Base-by-base conservation (phyloP, 2,329 filamentous ascomycete species). In the Beauveria scarabaeidicola region DNA sequence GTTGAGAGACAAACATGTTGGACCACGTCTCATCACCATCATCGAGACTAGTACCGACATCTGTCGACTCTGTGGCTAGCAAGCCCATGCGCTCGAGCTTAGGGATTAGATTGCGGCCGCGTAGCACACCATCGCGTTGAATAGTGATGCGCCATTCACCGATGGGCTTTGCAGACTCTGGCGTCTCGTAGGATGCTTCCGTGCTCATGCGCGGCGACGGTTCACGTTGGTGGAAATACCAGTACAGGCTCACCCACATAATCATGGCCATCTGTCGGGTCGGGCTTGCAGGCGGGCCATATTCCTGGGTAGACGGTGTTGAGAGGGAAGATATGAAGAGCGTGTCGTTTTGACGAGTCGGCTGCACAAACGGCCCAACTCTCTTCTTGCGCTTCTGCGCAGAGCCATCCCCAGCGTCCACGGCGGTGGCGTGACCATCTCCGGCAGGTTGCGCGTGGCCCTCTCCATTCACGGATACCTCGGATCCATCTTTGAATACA, bases 71-170 rank as follows among this genome's bases (percentile, higher is more conserved):
- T 25, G 82, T 88, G 0, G 87, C 80, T 54, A 97, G 85, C 56
- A 97, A 74, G 1, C 92, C 91, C 91, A 97, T 97, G 59, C 91
- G 84, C 76, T 97, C 93, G 48, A 97, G 82, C 77, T 97, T 96
- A 25, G 90, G 89, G 47, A 97, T 82, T 64, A 96, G 76, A 64
- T 94, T 91, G 61, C 85, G 85, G 43, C 89, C 88, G 64, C 91
- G 86, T 71, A 97, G 84, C 43, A 96, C 88, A n/a, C 93, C 93
- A 66, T 96, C 91, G 10, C 88, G 80, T 72, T 86, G 90, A 71
- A 97, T 87, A 66, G 86, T 86, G 66, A 97, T 87, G 59, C 84
- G 81, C 93, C 93, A 97, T 61, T 95, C 90, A 36, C 89, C 91
- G 64, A 83, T 86, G 2, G 93, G 93, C 64, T 84, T 86, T 5